Evolutionary conservation across 2,329 filamentous ascomycete genomes (phyloP).

Genomic region (Aspergillus ruber): DNA sequence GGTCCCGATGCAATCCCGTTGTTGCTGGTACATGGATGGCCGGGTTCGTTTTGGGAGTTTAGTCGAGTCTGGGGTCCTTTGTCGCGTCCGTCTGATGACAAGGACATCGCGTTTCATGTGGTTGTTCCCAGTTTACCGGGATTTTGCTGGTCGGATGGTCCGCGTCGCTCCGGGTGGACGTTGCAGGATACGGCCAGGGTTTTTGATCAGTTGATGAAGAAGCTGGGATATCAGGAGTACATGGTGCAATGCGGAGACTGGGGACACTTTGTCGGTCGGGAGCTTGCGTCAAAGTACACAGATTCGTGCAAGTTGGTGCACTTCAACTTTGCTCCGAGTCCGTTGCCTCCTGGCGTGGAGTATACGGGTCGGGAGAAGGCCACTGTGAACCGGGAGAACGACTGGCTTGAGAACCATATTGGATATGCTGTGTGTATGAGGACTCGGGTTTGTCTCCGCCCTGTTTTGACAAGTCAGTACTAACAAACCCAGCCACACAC

Average conservation of each 20-base stretch:
- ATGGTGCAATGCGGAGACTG: slow-evolving; percentile 6
- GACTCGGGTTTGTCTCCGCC: neutral
- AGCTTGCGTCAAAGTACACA: slow-evolving; percentile 3
- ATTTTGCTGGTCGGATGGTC: slow-evolving; percentile 6
- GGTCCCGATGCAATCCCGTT: slow-evolving; percentile 2
- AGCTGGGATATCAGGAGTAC: slow-evolving; percentile 4
- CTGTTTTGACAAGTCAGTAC: neutral
- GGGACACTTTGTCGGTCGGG: slow-evolving; percentile 4
- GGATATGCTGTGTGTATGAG: slow-evolving; percentile 9
- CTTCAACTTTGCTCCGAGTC: slow-evolving; percentile 2
- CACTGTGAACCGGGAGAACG: neutral
- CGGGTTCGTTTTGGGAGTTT: slow-evolving; percentile 7
- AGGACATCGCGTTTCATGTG: slow-evolving; percentile 5
- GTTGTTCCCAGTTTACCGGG: slow-evolving; percentile 5
- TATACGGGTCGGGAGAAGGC: slow-evolving; percentile 2
- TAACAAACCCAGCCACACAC: slow-evolving; percentile 3
- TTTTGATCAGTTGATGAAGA: slow-evolving; percentile 3
- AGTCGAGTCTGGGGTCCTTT: slow-evolving; percentile 3
- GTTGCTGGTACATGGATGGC: slow-evolving; percentile 7
- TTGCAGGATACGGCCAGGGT: slow-evolving; percentile 4
- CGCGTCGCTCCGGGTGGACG: slow-evolving; percentile 1
- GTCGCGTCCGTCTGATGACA: neutral
- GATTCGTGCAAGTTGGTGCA: slow-evolving; percentile 2
- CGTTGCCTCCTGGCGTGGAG: neutral
- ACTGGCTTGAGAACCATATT: slow-evolving; percentile 6